phyloP scores from a whole-genome alignment of 1,139 yeast genomes.

The Diutina rugosa region DNA sequence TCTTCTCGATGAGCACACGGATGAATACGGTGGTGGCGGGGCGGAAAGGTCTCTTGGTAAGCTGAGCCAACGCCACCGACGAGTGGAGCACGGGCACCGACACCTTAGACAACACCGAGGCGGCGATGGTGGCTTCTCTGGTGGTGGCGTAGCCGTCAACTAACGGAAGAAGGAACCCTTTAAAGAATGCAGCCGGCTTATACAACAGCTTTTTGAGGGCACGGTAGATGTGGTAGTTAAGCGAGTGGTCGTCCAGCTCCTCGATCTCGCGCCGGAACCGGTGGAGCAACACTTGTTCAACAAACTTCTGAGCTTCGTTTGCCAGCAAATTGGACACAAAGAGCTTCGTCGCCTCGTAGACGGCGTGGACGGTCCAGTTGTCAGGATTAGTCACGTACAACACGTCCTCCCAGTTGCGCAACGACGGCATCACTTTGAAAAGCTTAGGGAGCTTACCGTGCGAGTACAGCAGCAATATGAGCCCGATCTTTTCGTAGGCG shows the following conservation, averaged over 20 bases:
- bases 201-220: slow-evolving; percentile 85
- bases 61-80: slow-evolving; percentile 82
- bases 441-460: slow-evolving; percentile 94
- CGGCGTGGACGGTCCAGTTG: slow-evolving; percentile 93
- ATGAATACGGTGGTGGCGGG: slow-evolving; percentile 90
- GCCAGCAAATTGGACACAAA: slow-evolving; percentile 86
- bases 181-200: slow-evolving; percentile 96
- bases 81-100: slow-evolving; percentile 94
- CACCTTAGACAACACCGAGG: slow-evolving; percentile 78
- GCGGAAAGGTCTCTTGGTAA: slow-evolving; percentile 70
- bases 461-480: slow-evolving; percentile 76
- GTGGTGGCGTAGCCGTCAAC: slow-evolving; percentile 77
- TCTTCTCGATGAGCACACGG: slow-evolving; percentile 79
- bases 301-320: slow-evolving; percentile 77
- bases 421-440: slow-evolving; percentile 85
- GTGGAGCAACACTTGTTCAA: slow-evolving; percentile 63
- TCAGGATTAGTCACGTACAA: slow-evolving; percentile 86
- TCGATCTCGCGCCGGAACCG: slow-evolving; percentile 78
- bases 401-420: slow-evolving; percentile 92
- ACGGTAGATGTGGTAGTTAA: slow-evolving; percentile 86
- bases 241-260: slow-evolving; percentile 53
- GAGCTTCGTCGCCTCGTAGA: slow-evolving; percentile 86
- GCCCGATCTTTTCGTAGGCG: slow-evolving; percentile 87
- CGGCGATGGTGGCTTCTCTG: slow-evolving; percentile 91
- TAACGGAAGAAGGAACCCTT: slow-evolving; percentile 86